A percentile compares a stretch with the other conserved stretches of the same genome.
Conservation (phyloP, 1,284 basidiomycete species). For the Mycocalia duriaeana region DNA sequence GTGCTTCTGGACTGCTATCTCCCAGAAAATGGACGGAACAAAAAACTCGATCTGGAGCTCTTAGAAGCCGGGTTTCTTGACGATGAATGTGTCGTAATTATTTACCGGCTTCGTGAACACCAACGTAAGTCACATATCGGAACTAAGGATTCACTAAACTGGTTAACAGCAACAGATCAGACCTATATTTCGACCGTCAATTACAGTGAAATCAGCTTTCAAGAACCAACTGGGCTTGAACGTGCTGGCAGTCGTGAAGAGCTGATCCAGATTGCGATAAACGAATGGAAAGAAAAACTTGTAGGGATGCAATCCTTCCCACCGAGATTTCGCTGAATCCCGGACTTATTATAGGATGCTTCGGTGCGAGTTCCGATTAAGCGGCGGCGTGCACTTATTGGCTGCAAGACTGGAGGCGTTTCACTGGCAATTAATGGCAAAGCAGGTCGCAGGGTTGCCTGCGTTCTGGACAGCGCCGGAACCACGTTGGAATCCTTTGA, state of each 20-base stretch:
- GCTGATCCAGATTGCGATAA: conserved; percentile 52
- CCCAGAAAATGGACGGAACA: conserved; percentile 33
- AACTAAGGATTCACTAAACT: conserved; percentile 26
- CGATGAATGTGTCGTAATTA: conserved; percentile 58
- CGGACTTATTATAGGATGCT: conserved; percentile 36
- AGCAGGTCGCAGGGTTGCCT: conserved; percentile 66
- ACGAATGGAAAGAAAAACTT: conserved; percentile 46
- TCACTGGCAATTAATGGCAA: conserved; percentile 70
- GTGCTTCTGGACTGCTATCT: conserved; percentile 49
- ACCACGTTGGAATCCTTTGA: conserved; percentile 67
- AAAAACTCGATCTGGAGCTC: conserved; percentile 38
- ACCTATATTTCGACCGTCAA: conserved; percentile 54
- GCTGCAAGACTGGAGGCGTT: conserved; percentile 45
- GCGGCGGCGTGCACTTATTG: conserved; percentile 50
- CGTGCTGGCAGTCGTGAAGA: conserved; percentile 53
- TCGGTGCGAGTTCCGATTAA: conserved; percentile 48
- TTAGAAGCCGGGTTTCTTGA: conserved; percentile 74
- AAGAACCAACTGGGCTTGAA: conserved; percentile 47
- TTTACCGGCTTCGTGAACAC: conserved; percentile 43
- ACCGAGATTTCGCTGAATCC: conserved; percentile 28
- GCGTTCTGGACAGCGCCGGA: conserved; percentile 62
- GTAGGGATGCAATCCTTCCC: conserved; percentile 29
- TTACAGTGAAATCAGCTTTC: conserved; percentile 56
- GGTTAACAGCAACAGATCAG: conserved; percentile 33
- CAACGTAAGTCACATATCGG: conserved; percentile 35